Base-by-base conservation (phyloP, 768 basidiomycete species). In the Podaxis sp. region DNA sequence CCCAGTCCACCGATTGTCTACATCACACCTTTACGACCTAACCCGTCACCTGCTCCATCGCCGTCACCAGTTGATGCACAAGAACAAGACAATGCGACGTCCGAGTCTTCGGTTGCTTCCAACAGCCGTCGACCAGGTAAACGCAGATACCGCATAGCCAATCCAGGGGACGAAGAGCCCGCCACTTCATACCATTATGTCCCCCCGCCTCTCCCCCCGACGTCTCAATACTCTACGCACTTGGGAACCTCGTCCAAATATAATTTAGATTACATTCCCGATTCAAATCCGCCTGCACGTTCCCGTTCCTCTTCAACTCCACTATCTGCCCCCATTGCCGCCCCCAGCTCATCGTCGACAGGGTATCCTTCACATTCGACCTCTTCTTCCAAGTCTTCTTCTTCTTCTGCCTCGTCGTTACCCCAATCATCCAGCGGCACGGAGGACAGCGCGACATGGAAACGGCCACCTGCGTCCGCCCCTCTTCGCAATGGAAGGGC, bases 1-100 rank as follows among this genome's bases (percentile, higher is more conserved):
- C 63, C 59, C 2, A 70, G 70, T 16, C 76, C 76, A 18, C 74
- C 70, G 14, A 65, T 77, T 53, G 75, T 77, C 4, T 65, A 65
- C 14, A 48, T 61, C 23, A 27, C 54, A 18, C 59, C 59, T n/a
- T 21, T 61, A 6, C 32, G 27, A 28, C 50, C 44, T 25, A 74
- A 73, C 32, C 71, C 70, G 13, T 73, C 73, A 5, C 71, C 68
- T 23, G 58, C 64, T 38, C 70, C 72, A 14, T 72, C 71, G 2
- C 32, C 52, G 9, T 61, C 59, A 3, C 59, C 59, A 5, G 32
- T 48, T 9, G 59, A 61, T 5, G 5, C 18, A 14, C 37, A 44
- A 7, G 59, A 61, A 32, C 59, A 47, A 6, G 59, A 55, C 25
- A 58, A 58, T 32, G 28, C 56, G 28, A 62, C 62, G 9, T 58